phyloP scores from a whole-genome alignment of 1,284 basidiomycete species.

The Vanrija humicola region DNA sequence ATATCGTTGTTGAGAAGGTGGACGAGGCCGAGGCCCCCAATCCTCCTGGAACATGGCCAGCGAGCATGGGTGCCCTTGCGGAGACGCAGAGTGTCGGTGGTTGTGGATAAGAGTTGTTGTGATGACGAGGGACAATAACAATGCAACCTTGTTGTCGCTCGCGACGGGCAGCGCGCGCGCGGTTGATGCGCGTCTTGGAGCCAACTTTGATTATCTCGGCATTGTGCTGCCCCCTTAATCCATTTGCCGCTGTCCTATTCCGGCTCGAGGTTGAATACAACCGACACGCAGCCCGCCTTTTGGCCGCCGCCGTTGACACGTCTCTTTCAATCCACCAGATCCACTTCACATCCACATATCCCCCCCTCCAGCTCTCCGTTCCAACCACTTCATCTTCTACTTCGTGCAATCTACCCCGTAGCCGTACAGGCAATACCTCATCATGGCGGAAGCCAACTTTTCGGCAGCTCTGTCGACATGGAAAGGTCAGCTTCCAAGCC shows the following conservation, averaged over 20 bases:
- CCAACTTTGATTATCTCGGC: no score
- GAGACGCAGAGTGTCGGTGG: background rate
- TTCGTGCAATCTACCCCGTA: background rate
- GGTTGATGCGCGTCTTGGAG: no score
- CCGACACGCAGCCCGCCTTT: background rate
- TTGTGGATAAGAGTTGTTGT: background rate
- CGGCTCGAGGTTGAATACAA: background rate
- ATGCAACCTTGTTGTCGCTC: no score
- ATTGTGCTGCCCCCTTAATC: no score
- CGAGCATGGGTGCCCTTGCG: slow-evolving; percentile 13
- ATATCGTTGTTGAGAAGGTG: slow-evolving; percentile 21
- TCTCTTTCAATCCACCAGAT: background rate
- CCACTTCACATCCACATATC: background rate
- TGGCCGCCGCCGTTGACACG: background rate
- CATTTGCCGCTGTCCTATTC: no score
- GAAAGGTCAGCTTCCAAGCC: slow-evolving; percentile 59
- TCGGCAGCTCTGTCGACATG: slow-evolving; percentile 79
- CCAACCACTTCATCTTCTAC: background rate
- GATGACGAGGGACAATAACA: no score
- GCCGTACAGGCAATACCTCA: slow-evolving; percentile 7
- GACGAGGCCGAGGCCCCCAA: slow-evolving; percentile 15
- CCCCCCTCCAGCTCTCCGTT: background rate
- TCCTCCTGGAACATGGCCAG: slow-evolving; percentile 18
- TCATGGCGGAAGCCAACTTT: slow-evolving; percentile 59
- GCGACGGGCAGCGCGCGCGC: no score